Base-by-base conservation (phyloP, 768 basidiomycete species). In the Tulasnella sp. region DNA sequence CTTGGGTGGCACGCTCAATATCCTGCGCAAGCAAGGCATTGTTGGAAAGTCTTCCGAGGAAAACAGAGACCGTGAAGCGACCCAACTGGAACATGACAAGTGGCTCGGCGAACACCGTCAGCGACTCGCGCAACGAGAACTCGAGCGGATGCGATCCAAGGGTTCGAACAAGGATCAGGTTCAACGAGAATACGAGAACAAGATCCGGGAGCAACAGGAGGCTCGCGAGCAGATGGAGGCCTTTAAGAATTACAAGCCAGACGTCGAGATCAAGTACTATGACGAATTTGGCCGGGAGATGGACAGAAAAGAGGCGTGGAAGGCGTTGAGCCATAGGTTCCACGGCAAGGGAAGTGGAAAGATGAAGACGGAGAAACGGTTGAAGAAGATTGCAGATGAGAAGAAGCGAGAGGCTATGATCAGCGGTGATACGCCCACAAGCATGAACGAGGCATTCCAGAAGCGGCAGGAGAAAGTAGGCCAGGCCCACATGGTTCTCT, bases 371-470 rank as follows among this genome's bases (percentile, higher is more conserved):
- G 97, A 98, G 87, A 98, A 98, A 84, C 88, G 95, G 79, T 82
- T 98, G 80, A 96, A 96, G 89, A 96, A 93, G 87, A 98, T 99
- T 80, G 93, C 91, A n/a, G 96, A 99, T 82, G 98, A 99, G 86
- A 90, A 92, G 84, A 98, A 98, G 87, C 89, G 95, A 83, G 90
- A 90, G 79, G 93, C 95, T 13, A 98, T 98, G 96, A 90, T 88
- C 23, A 95, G 95, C 81, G 94, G 95, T 0, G 98, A 99, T 85
- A 98, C 97, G 1, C 96, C 97, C 2, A 86, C 96, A 75, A 96
- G 94, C 82, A 98, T 98, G 93, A 96, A 92, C 81, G 90, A 88
- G 79, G 96, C 96, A 16, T 99, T 99, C 86, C 92, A 96, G 82
- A 90, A 92, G 75, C 88, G 98, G 77, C 96, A 98, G 83, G 92